These are phyloP conservation scores for Sporothrix globosa DNA, from an alignment of 2,329 filamentous ascomycete species.

Conservation along the genomic window DNA sequence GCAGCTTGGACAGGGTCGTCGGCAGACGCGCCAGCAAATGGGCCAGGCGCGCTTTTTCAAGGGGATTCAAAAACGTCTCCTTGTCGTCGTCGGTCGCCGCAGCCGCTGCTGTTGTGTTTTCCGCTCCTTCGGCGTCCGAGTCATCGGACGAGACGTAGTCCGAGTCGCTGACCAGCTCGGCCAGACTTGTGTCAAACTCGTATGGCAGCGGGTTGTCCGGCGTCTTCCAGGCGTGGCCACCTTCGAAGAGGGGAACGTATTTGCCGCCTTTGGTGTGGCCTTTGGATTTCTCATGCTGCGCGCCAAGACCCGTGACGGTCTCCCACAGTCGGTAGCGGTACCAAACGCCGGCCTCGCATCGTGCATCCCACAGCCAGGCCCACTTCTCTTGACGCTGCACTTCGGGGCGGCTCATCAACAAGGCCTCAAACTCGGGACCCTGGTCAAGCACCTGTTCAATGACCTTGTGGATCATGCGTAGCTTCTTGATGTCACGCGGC, in stretches of 20 bases:
- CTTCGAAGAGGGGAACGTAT: constrained; percentile 72
- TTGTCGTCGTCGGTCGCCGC: constrained; percentile 44
- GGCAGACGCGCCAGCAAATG: constrained; percentile 84
- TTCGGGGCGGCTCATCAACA: constrained; percentile 83
- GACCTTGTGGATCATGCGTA: constrained; percentile 85
- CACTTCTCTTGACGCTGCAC: constrained; percentile 87
- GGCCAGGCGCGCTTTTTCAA: constrained; percentile 81
- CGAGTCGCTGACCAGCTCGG: constrained; percentile 79
- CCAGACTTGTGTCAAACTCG: constrained; percentile 75
- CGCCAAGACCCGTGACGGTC: constrained; percentile 68
- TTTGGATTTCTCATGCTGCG: constrained; percentile 44
- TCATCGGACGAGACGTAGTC: constrained; percentile 89
- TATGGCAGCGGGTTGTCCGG: constrained; percentile 75
- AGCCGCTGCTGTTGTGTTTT: too few relatives aligned
- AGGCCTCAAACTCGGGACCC: constrained; percentile 85
- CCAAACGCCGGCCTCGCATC: constrained; percentile 78
- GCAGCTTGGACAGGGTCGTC: constrained; percentile 70
- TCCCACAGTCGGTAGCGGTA: constrained; percentile 94
- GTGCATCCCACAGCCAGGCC: constrained; percentile 90
- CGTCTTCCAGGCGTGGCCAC: constrained; percentile 74
- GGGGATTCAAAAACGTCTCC: constrained; percentile 73
- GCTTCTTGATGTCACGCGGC: constrained; percentile 75
- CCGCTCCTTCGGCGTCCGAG: constrained; percentile 65
- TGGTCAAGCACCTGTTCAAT: constrained; percentile 78
- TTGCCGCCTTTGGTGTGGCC: constrained; percentile 43